Conservation (phyloP, 345 rosid genomes). For the Excoecaria cochinchinensis region DNA sequence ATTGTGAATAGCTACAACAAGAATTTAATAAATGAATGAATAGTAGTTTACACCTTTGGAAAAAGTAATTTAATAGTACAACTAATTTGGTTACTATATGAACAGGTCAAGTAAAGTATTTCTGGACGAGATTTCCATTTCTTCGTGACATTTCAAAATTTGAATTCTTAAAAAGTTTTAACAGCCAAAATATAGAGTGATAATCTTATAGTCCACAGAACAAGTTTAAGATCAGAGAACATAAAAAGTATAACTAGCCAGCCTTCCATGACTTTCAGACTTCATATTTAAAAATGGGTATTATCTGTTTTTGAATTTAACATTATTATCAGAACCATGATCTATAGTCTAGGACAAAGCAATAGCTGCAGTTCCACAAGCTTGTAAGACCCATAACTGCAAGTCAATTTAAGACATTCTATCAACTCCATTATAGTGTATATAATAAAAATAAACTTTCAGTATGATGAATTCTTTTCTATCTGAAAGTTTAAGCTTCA, state of each 20-base stretch:
- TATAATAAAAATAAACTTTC: background rate
- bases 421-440: background rate
- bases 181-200: background rate
- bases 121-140: background rate
- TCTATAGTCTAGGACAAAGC: background rate
- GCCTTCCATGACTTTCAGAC: background rate
- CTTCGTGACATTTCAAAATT: background rate
- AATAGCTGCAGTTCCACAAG: too few relatives aligned
- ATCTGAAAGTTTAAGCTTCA: background rate
- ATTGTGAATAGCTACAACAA: conserved; percentile 7
- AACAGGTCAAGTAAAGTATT: background rate
- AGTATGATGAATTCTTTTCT: background rate
- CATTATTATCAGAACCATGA: background rate
- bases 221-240: background rate
- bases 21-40: background rate
- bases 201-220: background rate
- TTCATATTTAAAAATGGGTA: background rate
- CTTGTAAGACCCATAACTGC: background rate
- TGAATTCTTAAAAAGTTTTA: background rate
- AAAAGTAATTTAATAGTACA: background rate
- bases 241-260: background rate
- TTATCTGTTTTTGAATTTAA: background rate
- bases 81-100: background rate
- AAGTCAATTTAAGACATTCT: background rate
- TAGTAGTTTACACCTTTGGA: too few relatives aligned